Evolutionary conservation across 495 filamentous ascomycete species (phyloP).

Genomic region (Talaromyces stipitatus): DNA sequence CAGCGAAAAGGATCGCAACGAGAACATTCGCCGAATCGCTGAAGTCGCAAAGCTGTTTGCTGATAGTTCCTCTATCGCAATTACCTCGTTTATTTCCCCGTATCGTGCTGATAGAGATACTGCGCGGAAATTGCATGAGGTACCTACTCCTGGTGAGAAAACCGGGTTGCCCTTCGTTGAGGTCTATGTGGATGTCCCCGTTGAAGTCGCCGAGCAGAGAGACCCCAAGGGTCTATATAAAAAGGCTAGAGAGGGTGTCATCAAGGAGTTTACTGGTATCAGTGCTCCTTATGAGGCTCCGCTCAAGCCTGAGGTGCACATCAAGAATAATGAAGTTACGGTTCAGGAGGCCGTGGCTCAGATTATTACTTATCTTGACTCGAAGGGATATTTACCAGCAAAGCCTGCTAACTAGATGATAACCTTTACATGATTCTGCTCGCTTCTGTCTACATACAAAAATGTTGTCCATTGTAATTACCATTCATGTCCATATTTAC

Average conservation of each 20-base stretch:
- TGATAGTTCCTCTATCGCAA: slow-evolving; percentile 74
- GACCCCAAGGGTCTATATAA: slow-evolving; percentile 98
- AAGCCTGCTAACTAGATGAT: slow-evolving; percentile 19
- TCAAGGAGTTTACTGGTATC: slow-evolving; percentile 96
- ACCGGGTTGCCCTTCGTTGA: slow-evolving; percentile 79
- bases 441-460: not conserved
- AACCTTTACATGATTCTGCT: not conserved
- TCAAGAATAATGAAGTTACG: slow-evolving; percentile 65
- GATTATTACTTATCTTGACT: slow-evolving; percentile 74
- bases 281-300: slow-evolving; percentile 88
- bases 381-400: slow-evolving; percentile 51
- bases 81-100: slow-evolving; percentile 96
- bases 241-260: slow-evolving; percentile 86
- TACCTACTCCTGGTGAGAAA: slow-evolving; percentile 35
- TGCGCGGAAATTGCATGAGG: slow-evolving; percentile 70
- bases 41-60: slow-evolving; percentile 97
- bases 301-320: slow-evolving; percentile 73
- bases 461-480: not conserved
- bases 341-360: slow-evolving; percentile 79
- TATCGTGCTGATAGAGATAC: slow-evolving; percentile 78
- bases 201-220: slow-evolving; percentile 85
- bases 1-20: slow-evolving; percentile 83
- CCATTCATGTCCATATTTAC: not conserved
- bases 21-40: slow-evolving; percentile 94
- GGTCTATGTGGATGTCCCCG: slow-evolving; percentile 79